Evolutionary conservation across 2,329 filamentous ascomycete species (phyloP).

Genomic region (Penicillium sp.): DNA sequence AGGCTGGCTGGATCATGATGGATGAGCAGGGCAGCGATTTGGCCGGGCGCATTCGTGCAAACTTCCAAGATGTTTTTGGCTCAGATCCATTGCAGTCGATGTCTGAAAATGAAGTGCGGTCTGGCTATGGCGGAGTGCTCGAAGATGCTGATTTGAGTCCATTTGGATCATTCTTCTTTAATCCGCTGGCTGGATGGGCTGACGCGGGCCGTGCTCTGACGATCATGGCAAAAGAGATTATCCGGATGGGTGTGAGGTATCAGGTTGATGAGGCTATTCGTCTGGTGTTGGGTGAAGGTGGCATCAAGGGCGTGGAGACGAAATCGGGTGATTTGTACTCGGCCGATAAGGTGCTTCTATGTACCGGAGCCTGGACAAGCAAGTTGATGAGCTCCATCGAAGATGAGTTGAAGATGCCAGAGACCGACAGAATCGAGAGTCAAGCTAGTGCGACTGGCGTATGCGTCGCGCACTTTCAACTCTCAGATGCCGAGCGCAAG

Average conservation of each 20-base stretch:
- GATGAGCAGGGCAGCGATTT: conserved; percentile 47
- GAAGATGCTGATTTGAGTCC: conserved; percentile 34
- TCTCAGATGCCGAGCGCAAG: conserved; percentile 48
- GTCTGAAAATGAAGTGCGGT: conserved; percentile 38
- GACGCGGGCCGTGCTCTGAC: conserved; percentile 47
- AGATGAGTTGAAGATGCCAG: conserved; percentile 42
- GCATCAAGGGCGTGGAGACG: conserved; percentile 44
- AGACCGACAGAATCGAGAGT: conserved; percentile 46
- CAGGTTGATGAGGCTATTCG: conserved; percentile 42
- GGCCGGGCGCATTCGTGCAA: conserved; percentile 49
- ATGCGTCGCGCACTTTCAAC: conserved; percentile 53
- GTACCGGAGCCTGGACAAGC: conserved; percentile 55
- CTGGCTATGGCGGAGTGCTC: conserved; percentile 42
- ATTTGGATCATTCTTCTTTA: conserved; percentile 45
- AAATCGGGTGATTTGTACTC: conserved; percentile 44
- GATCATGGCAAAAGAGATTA: conserved; percentile 43
- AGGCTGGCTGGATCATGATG: conserved; percentile 56
- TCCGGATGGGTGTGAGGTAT: conserved; percentile 45
- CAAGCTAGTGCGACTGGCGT: conserved; percentile 58
- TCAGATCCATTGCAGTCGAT: conserved; percentile 41
- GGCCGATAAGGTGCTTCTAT: conserved; percentile 53
- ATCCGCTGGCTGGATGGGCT: conserved; percentile 51
- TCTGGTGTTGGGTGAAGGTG: conserved; percentile 41
- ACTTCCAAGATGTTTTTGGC: conserved; percentile 48
- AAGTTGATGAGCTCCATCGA: conserved; percentile 50